Evolutionary conservation across 441 rosid species (phyloP).

Genomic region (Melastoma candidum): DNA sequence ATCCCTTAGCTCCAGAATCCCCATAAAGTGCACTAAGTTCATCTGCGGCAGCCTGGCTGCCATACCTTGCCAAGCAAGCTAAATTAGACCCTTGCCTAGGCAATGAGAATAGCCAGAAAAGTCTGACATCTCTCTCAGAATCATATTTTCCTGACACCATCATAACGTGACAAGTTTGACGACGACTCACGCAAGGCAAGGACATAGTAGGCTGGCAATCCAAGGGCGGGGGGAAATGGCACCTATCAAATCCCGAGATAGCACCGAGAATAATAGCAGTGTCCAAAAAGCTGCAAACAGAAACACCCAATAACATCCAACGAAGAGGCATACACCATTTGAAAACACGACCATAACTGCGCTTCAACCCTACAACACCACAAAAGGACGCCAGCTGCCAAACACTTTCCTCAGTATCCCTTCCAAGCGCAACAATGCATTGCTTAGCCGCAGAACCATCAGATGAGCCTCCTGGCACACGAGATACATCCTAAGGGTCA

Average conservation of each 20-base stretch:
- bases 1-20: slow-evolving; percentile 77
- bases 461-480: slow-evolving; percentile 93
- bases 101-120: slow-evolving; percentile 4
- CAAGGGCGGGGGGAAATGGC: slow-evolving; percentile 84
- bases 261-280: slow-evolving; percentile 81
- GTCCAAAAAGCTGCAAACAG: slow-evolving; percentile 72
- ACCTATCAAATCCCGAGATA: slow-evolving; percentile 88
- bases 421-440: slow-evolving; percentile 81
- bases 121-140: background rate
- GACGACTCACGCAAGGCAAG: slow-evolving; percentile 93
- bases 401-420: slow-evolving; percentile 97
- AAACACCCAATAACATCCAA: slow-evolving; percentile 92
- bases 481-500: slow-evolving; percentile 81
- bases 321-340: slow-evolving; percentile 93
- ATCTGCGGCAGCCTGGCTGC: slow-evolving; percentile 67
- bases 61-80: slow-evolving; percentile 39
- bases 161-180: slow-evolving; percentile 86
- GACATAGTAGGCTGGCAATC: slow-evolving; percentile 87
- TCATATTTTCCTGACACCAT: slow-evolving; percentile 66
- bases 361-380: slow-evolving; percentile 92
- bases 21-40: slow-evolving; percentile 68
- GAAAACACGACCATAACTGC: slow-evolving; percentile 90
- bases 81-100: background rate
- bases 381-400: slow-evolving; percentile 95
- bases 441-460: slow-evolving; percentile 94